Evolutionary conservation across 345 rosid genomes (phyloP).

Genomic region (Cardamine chenopodiifolia): DNA sequence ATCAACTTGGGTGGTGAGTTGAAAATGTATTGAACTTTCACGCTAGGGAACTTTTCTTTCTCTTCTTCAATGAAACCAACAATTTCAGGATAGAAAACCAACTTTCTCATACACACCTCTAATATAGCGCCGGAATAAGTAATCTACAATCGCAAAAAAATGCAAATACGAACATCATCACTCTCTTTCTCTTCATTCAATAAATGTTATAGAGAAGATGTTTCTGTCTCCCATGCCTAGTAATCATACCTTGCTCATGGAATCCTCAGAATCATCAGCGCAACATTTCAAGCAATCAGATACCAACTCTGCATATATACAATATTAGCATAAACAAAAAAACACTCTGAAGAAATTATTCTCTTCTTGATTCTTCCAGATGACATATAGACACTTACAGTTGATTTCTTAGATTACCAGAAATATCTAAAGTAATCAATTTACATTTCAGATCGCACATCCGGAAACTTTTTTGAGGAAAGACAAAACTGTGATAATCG

Average conservation of each 20-base stretch:
- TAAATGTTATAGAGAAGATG: background rate
- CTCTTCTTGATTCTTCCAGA: background rate
- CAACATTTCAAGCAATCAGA: slow-evolving; percentile 96
- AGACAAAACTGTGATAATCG: background rate
- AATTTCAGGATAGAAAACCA: slow-evolving; percentile 91
- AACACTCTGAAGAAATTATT: background rate
- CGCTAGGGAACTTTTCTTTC: slow-evolving; percentile 71
- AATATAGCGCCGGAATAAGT: slow-evolving; percentile 82
- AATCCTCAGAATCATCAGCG: slow-evolving; percentile 91
- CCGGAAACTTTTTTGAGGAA: background rate
- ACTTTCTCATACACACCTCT: slow-evolving; percentile 94
- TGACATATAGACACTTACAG: background rate
- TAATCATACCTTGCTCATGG: slow-evolving; percentile 72
- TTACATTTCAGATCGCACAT: background rate
- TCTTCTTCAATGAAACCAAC: slow-evolving; percentile 91
- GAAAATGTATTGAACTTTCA: slow-evolving; percentile 77
- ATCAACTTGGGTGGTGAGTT: slow-evolving; percentile 95
- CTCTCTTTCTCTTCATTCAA: background rate
- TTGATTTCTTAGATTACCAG: background rate
- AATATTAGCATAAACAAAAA: slow-evolving; percentile 4
- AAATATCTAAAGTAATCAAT: background rate
- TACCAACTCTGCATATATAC: slow-evolving; percentile 70
- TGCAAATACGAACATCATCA: background rate
- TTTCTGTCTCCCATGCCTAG: background rate
- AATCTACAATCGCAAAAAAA: slow-evolving; percentile 51